Evolutionary conservation across 73 alveolate genomes (phyloP).

Genomic region (Uronychia setigera): DNA sequence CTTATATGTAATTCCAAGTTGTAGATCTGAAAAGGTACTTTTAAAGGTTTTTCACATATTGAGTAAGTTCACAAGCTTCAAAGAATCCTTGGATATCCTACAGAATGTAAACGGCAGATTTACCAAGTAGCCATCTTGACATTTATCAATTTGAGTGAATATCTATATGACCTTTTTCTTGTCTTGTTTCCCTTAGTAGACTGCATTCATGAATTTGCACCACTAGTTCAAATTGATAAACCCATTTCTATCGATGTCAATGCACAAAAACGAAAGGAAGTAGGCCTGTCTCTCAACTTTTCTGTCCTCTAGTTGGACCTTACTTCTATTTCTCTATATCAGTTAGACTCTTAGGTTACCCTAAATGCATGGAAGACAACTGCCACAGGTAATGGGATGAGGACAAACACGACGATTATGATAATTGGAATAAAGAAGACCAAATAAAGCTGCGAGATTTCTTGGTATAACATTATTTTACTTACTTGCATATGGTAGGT

Average conservation of each 20-base stretch:
- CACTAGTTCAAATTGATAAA: constrained; percentile 14
- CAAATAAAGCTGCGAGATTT: background rate
- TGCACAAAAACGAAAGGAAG: constrained; percentile 14
- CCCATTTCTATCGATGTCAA: constrained; percentile 25
- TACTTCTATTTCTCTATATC: constrained; percentile 5
- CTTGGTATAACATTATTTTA: background rate
- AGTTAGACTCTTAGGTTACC: background rate
- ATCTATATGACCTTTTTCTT: background rate
- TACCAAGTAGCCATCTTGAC: background rate
- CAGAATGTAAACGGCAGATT: background rate
- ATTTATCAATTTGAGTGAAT: background rate
- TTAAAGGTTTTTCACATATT: constrained; percentile 5
- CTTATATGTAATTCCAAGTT: background rate
- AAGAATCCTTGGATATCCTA: constrained; percentile 11
- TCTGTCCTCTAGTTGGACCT: constrained; percentile 22
- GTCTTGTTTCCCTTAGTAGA: constrained; percentile 5
- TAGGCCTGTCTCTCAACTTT: constrained; percentile 15
- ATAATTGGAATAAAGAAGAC: constrained; percentile 28
- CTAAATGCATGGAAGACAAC: constrained; percentile 40
- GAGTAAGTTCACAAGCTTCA: constrained; percentile 13
- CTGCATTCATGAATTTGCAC: constrained; percentile 14
- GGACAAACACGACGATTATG: constrained; percentile 23
- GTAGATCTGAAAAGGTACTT: background rate
- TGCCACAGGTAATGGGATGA: constrained; percentile 53
- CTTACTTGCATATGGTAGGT: constrained; percentile 9